phyloP scores from a whole-genome alignment of 768 basidiomycete genomes.

The Favolaschia claudopus region DNA sequence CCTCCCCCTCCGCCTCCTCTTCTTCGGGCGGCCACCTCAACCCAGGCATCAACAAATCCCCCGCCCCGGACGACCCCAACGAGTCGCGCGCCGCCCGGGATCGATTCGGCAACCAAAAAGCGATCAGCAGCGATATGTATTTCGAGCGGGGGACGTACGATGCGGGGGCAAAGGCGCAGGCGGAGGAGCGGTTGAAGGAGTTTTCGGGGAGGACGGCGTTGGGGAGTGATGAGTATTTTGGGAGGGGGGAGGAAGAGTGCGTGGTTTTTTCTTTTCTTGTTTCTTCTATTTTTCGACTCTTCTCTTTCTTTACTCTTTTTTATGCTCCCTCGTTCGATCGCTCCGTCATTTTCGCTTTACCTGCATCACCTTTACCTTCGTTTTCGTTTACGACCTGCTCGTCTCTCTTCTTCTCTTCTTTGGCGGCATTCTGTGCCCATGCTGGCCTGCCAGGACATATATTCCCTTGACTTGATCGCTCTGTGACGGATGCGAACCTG shows the following conservation, averaged over 20 bases:
- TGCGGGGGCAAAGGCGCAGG: constrained; percentile 71
- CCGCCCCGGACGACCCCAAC: constrained; percentile 65
- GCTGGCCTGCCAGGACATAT: too few relatives aligned
- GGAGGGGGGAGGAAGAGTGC: constrained; percentile 88
- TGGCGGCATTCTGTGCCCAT: too few relatives aligned
- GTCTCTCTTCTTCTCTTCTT: too few relatives aligned
- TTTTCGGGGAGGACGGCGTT: constrained; percentile 95
- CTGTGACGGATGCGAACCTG: too few relatives aligned
- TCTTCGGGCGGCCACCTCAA: constrained; percentile 1
- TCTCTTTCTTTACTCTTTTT: not conserved
- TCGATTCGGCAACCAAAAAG: constrained; percentile 92
- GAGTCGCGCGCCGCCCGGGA: constrained; percentile 70
- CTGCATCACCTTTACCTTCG: not conserved
- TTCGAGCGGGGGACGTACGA: constrained; percentile 93
- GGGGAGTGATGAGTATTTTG: constrained; percentile 96
- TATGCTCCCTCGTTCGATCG: not conserved
- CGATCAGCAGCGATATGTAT: constrained; percentile 97
- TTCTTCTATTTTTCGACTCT: not conserved
- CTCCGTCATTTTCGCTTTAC: not conserved
- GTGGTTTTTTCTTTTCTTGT: constrained; percentile 50
- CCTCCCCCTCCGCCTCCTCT: not conserved
- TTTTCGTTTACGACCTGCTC: too few relatives aligned
- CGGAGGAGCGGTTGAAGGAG: constrained; percentile 77
- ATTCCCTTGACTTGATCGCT: too few relatives aligned
- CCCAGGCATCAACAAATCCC: constrained; percentile 16